Base-by-base conservation (phyloP, 2,329 filamentous ascomycete species). In the Fusarium circinatum region DNA sequence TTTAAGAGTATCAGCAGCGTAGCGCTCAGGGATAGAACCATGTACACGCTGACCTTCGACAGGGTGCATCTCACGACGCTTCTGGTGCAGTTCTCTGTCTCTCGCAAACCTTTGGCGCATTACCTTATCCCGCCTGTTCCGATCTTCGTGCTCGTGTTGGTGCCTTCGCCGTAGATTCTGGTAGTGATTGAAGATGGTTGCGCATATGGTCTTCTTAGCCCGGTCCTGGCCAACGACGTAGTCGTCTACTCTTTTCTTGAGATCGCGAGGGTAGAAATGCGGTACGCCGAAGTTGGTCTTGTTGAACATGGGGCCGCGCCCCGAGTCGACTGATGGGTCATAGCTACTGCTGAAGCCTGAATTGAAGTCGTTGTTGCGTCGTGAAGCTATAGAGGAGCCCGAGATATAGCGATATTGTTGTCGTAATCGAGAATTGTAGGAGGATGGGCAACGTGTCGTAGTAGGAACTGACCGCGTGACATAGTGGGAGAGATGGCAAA, bases 141-240 rank as follows among this genome's bases (percentile, higher is more conserved):
- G 84, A 61, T 91, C 89, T 66, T 88, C 85, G 32, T 94, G 90
- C 78, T 98, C 95, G 62, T 95, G 91, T 74, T 96, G 90, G 67
- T 92, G 90, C 55, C 94, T 87, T 78, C 94, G 89, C 30, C 95
- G 91, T 68, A 98, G 89, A 52, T 94, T 90, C 82, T 98, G 94
- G 80, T 98, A 98, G 81, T 99, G 96, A 80, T 98, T 98, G 85
- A 97, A 98, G 34, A 99, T 93, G 12, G 96, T 95, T 8, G 96
- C 92, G 73, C 94, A 96, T 73, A 98, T 91, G 20, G 95, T 94
- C 82, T 97, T 97, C 87, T 99, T 96, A 22, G 96, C 95, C 68
- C 94, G 91, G 75, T 98, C 94, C 82, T 99, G 96, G 45, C 96
- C 96, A 8, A 99, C 96, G 4, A 99, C 96, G 81, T 97, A 99